phyloP scores from a whole-genome alignment of 1,139 yeast genomes.

The Nematodospora anomalae region DNA sequence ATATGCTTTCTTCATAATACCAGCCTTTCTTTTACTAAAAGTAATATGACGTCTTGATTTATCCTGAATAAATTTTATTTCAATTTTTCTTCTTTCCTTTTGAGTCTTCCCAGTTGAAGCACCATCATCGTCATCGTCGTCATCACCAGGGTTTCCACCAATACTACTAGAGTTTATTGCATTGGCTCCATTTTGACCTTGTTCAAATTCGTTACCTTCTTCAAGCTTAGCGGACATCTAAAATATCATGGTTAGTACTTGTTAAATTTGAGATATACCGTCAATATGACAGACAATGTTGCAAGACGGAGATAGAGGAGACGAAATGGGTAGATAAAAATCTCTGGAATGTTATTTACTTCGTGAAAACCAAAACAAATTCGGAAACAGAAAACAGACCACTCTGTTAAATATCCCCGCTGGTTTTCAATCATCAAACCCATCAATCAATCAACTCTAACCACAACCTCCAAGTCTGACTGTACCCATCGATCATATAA shows the following conservation, averaged over 20 bases:
- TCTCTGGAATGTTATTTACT: not conserved
- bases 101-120: slow-evolving; percentile 53
- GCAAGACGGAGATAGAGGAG: not conserved
- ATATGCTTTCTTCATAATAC: slow-evolving; percentile 98
- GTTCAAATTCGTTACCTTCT: slow-evolving; percentile 33
- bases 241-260: not conserved
- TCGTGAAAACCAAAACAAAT: not conserved
- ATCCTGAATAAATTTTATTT: slow-evolving; percentile 94
- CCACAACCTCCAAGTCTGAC: no score
- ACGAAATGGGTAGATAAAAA: not conserved
- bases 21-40: slow-evolving; percentile 95
- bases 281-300: no score
- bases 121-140: slow-evolving; percentile 74
- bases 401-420: not conserved
- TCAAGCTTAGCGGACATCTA: slow-evolving; percentile 33
- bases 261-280: not conserved
- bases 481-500: not conserved
- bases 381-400: not conserved
- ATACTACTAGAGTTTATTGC: slow-evolving; percentile 14
- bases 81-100: slow-evolving; percentile 93
- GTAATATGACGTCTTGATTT: slow-evolving; percentile 97
- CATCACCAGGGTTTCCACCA: slow-evolving; percentile 31
- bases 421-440: no score
- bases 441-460: not conserved
- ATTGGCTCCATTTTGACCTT: slow-evolving; percentile 15